A percentile compares a stretch with the other conserved stretches of the same genome.
Evolutionary conservation across 345 rosid genomes (phyloP).

Genomic region (Dipteronia sinensis): DNA sequence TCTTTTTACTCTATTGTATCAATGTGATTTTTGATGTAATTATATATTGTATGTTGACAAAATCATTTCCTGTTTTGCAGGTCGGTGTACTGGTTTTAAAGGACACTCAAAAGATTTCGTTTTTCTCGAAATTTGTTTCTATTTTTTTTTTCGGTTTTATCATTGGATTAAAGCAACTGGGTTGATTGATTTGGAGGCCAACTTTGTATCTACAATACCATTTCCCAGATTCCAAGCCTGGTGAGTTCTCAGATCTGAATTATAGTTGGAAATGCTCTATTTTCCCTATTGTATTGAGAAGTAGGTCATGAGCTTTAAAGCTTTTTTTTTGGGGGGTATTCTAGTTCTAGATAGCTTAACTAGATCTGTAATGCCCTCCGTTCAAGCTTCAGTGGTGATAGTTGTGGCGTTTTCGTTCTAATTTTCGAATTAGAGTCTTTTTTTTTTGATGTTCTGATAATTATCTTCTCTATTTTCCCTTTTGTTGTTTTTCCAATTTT

Average conservation of each 20-base stretch:
- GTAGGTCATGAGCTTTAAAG: constrained; percentile 25
- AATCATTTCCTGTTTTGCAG: constrained; percentile 19
- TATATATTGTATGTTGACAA: constrained; percentile 9
- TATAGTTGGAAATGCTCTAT: constrained; percentile 29
- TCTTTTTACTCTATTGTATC: background rate
- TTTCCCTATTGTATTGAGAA: constrained; percentile 38
- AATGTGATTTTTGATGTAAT: constrained; percentile 12
- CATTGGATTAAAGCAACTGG: constrained; percentile 30
- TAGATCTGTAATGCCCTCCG: constrained; percentile 40
- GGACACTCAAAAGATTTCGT: constrained; percentile 21
- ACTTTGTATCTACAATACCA: constrained; percentile 31
- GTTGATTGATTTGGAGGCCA: constrained; percentile 29
- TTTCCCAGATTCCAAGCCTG: constrained; percentile 39
- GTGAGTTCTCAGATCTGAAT: constrained; percentile 81
- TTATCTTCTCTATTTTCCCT: no score
- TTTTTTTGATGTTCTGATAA: no score
- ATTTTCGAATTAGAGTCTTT: constrained; percentile 7
- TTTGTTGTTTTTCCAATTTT: background rate
- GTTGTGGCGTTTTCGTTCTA: constrained; percentile 20
- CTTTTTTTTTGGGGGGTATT: constrained; percentile 17
- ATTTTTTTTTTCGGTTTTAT: constrained; percentile 26
- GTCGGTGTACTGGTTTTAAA: constrained; percentile 27
- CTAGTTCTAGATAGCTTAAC: constrained; percentile 17
- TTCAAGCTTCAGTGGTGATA: constrained; percentile 22
- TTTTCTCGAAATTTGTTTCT: constrained; percentile 25